Percentiles rank a stretch among this genome's conserved stretches.
phyloP scores from a whole-genome alignment of 768 basidiomycete species.

The Grammothele lineata region DNA sequence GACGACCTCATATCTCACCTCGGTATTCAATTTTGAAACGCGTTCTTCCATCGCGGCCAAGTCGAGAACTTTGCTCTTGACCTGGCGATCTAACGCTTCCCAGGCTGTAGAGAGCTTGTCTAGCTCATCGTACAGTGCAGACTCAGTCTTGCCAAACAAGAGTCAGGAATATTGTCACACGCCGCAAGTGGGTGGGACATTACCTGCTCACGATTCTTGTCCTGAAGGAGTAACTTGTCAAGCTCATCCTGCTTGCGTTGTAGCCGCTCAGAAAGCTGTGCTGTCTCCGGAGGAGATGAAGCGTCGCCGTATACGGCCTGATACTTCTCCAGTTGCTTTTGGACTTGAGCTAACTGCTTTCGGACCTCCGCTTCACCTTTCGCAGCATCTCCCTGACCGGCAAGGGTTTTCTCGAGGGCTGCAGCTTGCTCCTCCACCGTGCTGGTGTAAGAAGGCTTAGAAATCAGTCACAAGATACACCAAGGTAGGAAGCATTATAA shows the following conservation, averaged over 20 bases:
- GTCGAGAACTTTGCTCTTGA: slow-evolving; percentile 83
- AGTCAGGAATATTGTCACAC: neutral
- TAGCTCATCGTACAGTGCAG: slow-evolving; percentile 76
- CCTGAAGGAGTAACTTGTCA: slow-evolving; percentile 53
- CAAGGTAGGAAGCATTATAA: neutral
- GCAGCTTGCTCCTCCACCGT: slow-evolving; percentile 44
- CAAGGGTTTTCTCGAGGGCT: slow-evolving; percentile 50
- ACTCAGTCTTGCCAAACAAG: slow-evolving; percentile 50
- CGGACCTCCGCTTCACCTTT: slow-evolving; percentile 47
- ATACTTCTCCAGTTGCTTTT: slow-evolving; percentile 54
- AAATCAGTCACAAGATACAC: neutral
- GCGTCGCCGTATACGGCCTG: slow-evolving; percentile 59
- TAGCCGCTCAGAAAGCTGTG: slow-evolving; percentile 49
- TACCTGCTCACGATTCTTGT: slow-evolving; percentile 64
- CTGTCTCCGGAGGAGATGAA: slow-evolving; percentile 47
- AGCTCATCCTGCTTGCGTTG: slow-evolving; percentile 67
- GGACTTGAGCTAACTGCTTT: slow-evolving; percentile 42
- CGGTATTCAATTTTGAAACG: slow-evolving; percentile 56
- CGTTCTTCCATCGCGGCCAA: slow-evolving; percentile 72
- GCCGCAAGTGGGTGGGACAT: slow-evolving; percentile 19
- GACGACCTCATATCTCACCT: slow-evolving; percentile 48
- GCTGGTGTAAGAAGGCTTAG: slow-evolving; percentile 31
- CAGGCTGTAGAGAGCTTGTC: slow-evolving; percentile 84
- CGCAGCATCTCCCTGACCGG: slow-evolving; percentile 49
- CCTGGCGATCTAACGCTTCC: slow-evolving; percentile 77